phyloP scores from a whole-genome alignment of 257 asterid species.

The Buddleja alternifolia region DNA sequence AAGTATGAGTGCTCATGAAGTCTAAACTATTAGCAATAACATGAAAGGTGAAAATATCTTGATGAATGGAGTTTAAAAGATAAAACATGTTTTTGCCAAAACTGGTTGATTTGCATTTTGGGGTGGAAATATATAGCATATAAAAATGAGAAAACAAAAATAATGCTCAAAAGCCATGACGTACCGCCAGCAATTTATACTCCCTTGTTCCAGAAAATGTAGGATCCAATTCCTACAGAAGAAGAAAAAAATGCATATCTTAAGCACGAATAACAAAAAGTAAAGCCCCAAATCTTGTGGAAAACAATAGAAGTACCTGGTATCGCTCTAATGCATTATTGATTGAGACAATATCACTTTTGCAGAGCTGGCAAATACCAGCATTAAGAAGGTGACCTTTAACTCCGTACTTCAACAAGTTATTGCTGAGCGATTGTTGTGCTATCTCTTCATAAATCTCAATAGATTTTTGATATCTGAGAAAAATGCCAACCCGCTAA shows the following conservation, averaged over 20 bases:
- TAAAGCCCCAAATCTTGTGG: slow-evolving; percentile 5
- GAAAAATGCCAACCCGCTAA: slow-evolving; percentile 22
- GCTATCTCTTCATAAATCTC: slow-evolving; percentile 76
- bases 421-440: slow-evolving; percentile 57
- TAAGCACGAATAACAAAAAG: slow-evolving; percentile 10
- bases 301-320: slow-evolving; percentile 40
- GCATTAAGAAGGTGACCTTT: slow-evolving; percentile 80
- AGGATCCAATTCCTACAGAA: slow-evolving; percentile 58
- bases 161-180: slow-evolving; percentile 28
- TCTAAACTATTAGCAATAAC: neutral
- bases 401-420: slow-evolving; percentile 71
- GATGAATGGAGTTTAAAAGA: neutral
- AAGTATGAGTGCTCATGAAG: slow-evolving; percentile 4
- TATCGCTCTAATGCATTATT: slow-evolving; percentile 60
- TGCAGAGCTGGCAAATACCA: slow-evolving; percentile 76
- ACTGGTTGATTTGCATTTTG: neutral
- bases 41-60: neutral
- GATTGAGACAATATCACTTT: slow-evolving; percentile 60
- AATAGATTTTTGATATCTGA: slow-evolving; percentile 66
- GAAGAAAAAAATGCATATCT: slow-evolving; percentile 23
- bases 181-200: slow-evolving; percentile 58
- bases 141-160: neutral
- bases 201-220: slow-evolving; percentile 67
- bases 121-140: neutral
- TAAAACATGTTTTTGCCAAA: neutral